phyloP scores from a whole-genome alignment of 768 basidiomycete species.

The Macrolepiota dolichaula region DNA sequence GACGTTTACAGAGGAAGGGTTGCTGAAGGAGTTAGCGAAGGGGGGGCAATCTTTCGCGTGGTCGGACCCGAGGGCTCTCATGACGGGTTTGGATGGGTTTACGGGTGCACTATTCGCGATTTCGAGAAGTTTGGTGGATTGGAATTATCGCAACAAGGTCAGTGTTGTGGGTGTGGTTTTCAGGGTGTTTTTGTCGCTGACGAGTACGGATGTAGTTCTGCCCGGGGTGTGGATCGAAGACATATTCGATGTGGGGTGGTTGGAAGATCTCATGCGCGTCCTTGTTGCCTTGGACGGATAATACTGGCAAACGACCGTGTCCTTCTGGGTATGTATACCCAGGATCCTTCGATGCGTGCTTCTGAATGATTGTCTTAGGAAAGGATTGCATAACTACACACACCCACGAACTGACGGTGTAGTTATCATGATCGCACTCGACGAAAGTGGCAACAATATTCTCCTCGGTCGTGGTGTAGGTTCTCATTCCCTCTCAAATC shows the following conservation, averaged over 20 bases:
- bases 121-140: constrained; percentile 83
- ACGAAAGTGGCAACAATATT: constrained; percentile 77
- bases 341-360: not conserved
- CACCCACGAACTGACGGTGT: constrained; percentile 86
- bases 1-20: constrained; percentile 21
- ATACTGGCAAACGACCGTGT: constrained; percentile 61
- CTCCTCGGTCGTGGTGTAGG: constrained; percentile 84
- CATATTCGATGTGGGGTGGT: constrained; percentile 89
- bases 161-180: constrained; percentile 9
- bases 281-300: constrained; percentile 71
- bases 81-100: constrained; percentile 54
- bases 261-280: constrained; percentile 89
- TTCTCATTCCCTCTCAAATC: constrained; percentile 3
- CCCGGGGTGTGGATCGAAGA: constrained; percentile 76
- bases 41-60: constrained; percentile 48
- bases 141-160: constrained; percentile 89
- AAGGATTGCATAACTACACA: constrained; percentile 83
- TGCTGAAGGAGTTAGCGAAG: constrained; percentile 37
- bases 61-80: constrained; percentile 59
- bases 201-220: constrained; percentile 60
- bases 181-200: not conserved
- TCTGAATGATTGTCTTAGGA: constrained; percentile 37
- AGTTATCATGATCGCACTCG: constrained; percentile 86
- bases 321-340: constrained; percentile 54
- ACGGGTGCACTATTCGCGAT: constrained; percentile 75